Base-by-base conservation (phyloP, 202 grass and related monocot genomes). In the Digitaria exilis region DNA sequence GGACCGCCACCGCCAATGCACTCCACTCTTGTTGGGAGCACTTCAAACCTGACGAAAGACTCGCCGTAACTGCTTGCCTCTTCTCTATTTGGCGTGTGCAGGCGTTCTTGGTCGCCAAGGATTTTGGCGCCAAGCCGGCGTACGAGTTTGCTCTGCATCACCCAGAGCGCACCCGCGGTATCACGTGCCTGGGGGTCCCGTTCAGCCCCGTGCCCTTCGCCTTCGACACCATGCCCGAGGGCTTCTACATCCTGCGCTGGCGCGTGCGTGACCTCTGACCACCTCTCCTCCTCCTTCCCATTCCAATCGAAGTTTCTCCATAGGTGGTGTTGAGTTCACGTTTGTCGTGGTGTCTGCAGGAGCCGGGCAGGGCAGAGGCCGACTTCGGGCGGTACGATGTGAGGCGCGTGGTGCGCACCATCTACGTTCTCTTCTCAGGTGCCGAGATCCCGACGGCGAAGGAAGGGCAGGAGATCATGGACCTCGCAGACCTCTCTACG, bases 31-130 rank as follows among this genome's bases (percentile, higher is more conserved):
- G n/a, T n/a, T n/a, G n/a, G n/a, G n/a, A n/a, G n/a, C n/a, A n/a
- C n/a, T n/a, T n/a, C n/a, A n/a, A n/a, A n/a, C n/a, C n/a, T n/a
- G n/a, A n/a, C n/a, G n/a, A n/a, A n/a, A n/a, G n/a, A n/a, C n/a
- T n/a, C n/a, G n/a, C n/a, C n/a, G n/a, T n/a, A n/a, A n/a, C n/a
- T n/a, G n/a, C n/a, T n/a, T n/a, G n/a, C n/a, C n/a, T n/a, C n/a
- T n/a, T n/a, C n/a, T n/a, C n/a, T n/a, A n/a, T n/a, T n/a, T n/a
- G n/a, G 32, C 4, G 32, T 4, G 21, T 29, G 17, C 87, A 95
- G 93, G 89, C 85, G 26, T 92, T 97, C 76, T 2, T 97, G 78
- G 82, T 94, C 70, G 89, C 50, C 19, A 94, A 92, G 87, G 89
- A 92, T 48, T 84, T 90, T 24, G 87, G 90, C 31, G 67, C 79